Evolutionary conservation across 1,139 yeast genomes (phyloP).

Genomic region (Casaregolazyma suthepensis): DNA sequence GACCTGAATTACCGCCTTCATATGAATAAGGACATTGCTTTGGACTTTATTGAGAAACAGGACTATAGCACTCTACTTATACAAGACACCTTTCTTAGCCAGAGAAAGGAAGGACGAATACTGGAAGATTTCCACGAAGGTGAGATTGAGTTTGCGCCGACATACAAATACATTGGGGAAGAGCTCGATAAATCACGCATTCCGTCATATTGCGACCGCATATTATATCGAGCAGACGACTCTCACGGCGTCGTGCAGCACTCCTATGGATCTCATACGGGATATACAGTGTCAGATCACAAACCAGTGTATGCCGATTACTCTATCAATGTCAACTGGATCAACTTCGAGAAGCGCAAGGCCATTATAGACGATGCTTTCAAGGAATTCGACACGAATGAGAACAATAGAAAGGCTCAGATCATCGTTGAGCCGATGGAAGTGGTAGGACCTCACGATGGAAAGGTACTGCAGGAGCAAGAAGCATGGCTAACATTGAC

Average conservation of each 20-base stretch:
- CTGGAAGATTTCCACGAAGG: conserved; percentile 62
- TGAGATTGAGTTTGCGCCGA: conserved; percentile 61
- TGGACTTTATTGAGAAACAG: conserved; percentile 38
- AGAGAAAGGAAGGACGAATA: conserved; percentile 48
- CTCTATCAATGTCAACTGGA: conserved; percentile 41
- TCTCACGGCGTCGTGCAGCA: conserved; percentile 14
- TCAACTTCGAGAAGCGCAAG: conserved; percentile 40
- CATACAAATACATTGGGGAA: conserved; percentile 50
- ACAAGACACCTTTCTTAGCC: conserved; percentile 53
- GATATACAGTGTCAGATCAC: conserved; percentile 56
- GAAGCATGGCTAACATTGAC: conserved; percentile 12
- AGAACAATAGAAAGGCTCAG: conserved; percentile 39
- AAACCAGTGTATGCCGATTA: conserved; percentile 60
- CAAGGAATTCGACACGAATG: conserved; percentile 38
- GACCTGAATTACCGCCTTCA: conserved; percentile 68
- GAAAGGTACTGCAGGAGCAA: conserved; percentile 18
- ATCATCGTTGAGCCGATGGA: conserved; percentile 31
- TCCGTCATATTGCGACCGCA: conserved; percentile 80
- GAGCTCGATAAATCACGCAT: conserved; percentile 40
- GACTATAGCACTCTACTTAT: conserved; percentile 46
- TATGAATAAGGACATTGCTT: conserved; percentile 40
- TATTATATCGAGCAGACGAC: conserved; percentile 34
- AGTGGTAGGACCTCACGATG: conserved; percentile 12
- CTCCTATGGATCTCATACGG: conserved; percentile 13
- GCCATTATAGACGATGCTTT: conserved; percentile 34